Percentiles rank a stretch among this genome's conserved stretches.
phyloP scores from a whole-genome alignment of 805 yeast species.

The Schizosaccharomyces cryophilus region DNA sequence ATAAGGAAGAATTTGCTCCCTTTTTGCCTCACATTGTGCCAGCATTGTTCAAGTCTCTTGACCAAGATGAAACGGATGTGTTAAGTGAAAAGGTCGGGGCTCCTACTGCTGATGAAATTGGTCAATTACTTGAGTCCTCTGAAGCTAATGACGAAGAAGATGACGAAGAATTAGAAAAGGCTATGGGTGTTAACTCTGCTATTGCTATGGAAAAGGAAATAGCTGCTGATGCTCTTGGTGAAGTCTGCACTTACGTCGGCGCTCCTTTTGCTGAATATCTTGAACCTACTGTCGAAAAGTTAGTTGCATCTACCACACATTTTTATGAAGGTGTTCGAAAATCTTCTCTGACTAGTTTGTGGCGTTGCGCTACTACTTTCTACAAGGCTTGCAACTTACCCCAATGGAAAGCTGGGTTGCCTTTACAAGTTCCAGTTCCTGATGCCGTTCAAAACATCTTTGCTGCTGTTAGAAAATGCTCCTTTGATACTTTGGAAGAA shows the following conservation, averaged over 20 bases:
- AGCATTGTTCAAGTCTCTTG: slow-evolving; percentile 55
- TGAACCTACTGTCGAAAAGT: slow-evolving; percentile 35
- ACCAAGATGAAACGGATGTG: slow-evolving; percentile 49
- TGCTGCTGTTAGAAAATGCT: slow-evolving; percentile 38
- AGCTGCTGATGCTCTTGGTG: slow-evolving; percentile 70
- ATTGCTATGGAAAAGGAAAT: slow-evolving; percentile 87
- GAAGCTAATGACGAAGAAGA: slow-evolving; percentile 18
- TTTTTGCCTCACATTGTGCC: slow-evolving; percentile 68
- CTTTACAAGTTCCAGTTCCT: slow-evolving; percentile 7
- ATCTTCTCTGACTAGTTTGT: slow-evolving; percentile 56
- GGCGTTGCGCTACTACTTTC: slow-evolving; percentile 34
- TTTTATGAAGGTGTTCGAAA: slow-evolving; percentile 74
- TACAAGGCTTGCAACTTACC: slow-evolving; percentile 12
- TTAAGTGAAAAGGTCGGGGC: slow-evolving; percentile 2
- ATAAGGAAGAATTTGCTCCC: slow-evolving; percentile 70
- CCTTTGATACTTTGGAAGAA: slow-evolving; percentile 38
- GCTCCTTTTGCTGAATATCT: slow-evolving; percentile 55
- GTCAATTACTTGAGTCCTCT: slow-evolving; percentile 7
- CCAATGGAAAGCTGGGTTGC: slow-evolving; percentile 16
- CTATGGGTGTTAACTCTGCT: slow-evolving; percentile 76
- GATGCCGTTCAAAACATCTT: slow-evolving; percentile 20
- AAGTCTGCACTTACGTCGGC: slow-evolving; percentile 70
- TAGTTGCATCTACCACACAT: slow-evolving; percentile 51
- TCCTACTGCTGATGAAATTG: slow-evolving; percentile 5
- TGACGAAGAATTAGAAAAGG: slow-evolving; percentile 41